Base-by-base conservation (phyloP, 306 rosid species). In the Cajanus cajan region DNA sequence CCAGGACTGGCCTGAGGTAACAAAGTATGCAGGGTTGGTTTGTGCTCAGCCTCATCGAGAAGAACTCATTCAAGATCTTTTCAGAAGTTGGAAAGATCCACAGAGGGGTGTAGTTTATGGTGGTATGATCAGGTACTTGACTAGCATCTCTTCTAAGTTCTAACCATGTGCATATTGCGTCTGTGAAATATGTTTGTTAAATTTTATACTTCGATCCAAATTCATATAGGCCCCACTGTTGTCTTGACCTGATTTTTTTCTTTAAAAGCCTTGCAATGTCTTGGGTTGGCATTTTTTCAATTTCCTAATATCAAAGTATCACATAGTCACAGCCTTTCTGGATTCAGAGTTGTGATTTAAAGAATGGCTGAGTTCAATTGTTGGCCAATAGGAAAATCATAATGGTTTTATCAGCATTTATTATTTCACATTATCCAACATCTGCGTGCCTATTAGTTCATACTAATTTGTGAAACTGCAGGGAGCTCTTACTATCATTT, bases 1-100 rank as follows among this genome's bases (percentile, higher is more conserved):
- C 68, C 96, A 89, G 76, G 96, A 91, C 76, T 91, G 96, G 96
- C 96, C 96, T 40, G 96, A 91, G 83, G 87, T 91, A 71, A 86
- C 96, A 16, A 91, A 91, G 74, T 91, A 91, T 87, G 93, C 93
- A 54, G 96, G 96, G 47, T 79, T 91, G 58, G 96, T 91, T 52
- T 87, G 92, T 25, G 93, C 96, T 68, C 96, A 91, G 79, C 82
- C 96, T 54, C 96, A 89, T 54, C 87, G 96, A 2, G 88, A 91
- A 83, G 96, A 91, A 73, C 90, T 89, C 64, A 87, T 91, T 78
- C 93, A 91, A 79, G 93, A 91, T 66, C 82, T 91, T 73, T 91
- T 76, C 82, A 89, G 87, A 82, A 76, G 87, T 21, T 91, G 96
- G 96, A 80, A 89, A 76, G 96, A 91, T 85, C 93, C 96, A 81